Percentiles rank a stretch among this genome's conserved stretches.
Conservation (phyloP, 2,329 filamentous ascomycete species). For the Colletotrichum abscissum region DNA sequence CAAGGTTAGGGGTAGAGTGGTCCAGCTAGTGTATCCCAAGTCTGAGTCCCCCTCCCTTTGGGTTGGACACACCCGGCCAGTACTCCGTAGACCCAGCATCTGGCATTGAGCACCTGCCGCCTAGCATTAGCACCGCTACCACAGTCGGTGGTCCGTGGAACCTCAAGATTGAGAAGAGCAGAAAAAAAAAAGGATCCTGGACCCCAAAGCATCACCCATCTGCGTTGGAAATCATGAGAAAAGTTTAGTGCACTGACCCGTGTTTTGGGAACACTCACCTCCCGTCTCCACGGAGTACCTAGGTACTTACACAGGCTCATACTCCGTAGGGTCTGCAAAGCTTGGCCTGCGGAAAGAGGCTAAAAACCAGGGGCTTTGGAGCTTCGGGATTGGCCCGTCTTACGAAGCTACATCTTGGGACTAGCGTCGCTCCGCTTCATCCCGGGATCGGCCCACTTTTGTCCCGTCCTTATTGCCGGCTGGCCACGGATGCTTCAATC, state of each 20-base stretch:
- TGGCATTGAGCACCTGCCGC: not conserved
- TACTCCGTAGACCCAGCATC: no score
- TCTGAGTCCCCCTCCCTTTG: no score
- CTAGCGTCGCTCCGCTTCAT: not conserved
- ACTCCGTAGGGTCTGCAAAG: not conserved
- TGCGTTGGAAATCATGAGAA: not conserved
- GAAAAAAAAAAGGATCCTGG: not conserved
- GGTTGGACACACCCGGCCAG: no score
- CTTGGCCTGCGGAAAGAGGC: not conserved
- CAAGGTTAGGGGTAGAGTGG: not conserved
- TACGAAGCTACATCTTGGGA: constrained; percentile 18
- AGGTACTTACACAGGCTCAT: no score
- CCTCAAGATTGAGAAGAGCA: not conserved
- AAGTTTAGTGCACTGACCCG: not conserved
- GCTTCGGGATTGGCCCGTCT: constrained; percentile 7
- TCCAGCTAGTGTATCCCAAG: not conserved
- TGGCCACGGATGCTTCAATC: constrained; percentile 1
- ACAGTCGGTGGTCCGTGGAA: not conserved
- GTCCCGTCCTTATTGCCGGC: constrained; percentile 1
- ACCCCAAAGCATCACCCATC: not conserved
- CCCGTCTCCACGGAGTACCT: no score
- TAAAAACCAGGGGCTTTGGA: not conserved
- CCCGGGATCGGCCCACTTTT: not conserved
- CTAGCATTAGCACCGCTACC: not conserved
- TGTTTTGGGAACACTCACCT: not conserved